These are phyloP conservation scores for Talaromyces thailandensis DNA, from an alignment of 495 filamentous ascomycete genomes.

Conservation along the genomic window DNA sequence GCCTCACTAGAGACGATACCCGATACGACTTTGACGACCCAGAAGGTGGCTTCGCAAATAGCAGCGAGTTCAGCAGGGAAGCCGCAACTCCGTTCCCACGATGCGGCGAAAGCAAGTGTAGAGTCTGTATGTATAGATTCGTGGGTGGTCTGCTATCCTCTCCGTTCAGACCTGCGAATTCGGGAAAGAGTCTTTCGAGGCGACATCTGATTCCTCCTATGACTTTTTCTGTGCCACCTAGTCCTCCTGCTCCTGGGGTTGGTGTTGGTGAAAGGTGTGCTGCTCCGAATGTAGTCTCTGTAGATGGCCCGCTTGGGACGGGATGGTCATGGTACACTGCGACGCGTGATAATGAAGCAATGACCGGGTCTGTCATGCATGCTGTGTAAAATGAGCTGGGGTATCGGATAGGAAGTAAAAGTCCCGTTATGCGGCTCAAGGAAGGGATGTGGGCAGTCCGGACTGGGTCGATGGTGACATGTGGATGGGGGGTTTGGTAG, in stretches of 20 bases:
- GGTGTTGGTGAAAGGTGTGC: neutral
- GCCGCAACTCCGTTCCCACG: constrained; percentile 70
- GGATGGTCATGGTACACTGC: constrained; percentile 56
- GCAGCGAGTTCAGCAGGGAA: constrained; percentile 52
- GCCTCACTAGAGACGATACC: constrained; percentile 40
- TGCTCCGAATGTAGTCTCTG: constrained; percentile 7
- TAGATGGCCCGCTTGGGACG: constrained; percentile 25
- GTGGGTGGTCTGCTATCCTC: constrained; percentile 16
- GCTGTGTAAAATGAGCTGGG: constrained; percentile 78
- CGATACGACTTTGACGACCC: constrained; percentile 16
- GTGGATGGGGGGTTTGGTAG: constrained; percentile 27
- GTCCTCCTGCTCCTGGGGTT: constrained; percentile 1
- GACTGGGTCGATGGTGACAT: constrained; percentile 49
- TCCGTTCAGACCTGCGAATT: constrained; percentile 12
- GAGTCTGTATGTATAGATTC: constrained; percentile 78
- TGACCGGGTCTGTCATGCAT: constrained; percentile 56
- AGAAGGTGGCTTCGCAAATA: constrained; percentile 36
- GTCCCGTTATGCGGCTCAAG: constrained; percentile 69
- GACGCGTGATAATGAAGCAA: constrained; percentile 66
- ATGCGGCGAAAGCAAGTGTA: constrained; percentile 76
- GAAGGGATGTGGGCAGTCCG: constrained; percentile 56
- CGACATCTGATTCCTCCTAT: constrained; percentile 82
- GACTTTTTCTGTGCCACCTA: constrained; percentile 44
- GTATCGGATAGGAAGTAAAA: constrained; percentile 83
- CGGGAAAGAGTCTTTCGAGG: constrained; percentile 44